Percentiles rank a stretch among this genome's conserved stretches.
phyloP scores from a whole-genome alignment of 2,329 filamentous ascomycete genomes.

The Trichoderma hamatum region DNA sequence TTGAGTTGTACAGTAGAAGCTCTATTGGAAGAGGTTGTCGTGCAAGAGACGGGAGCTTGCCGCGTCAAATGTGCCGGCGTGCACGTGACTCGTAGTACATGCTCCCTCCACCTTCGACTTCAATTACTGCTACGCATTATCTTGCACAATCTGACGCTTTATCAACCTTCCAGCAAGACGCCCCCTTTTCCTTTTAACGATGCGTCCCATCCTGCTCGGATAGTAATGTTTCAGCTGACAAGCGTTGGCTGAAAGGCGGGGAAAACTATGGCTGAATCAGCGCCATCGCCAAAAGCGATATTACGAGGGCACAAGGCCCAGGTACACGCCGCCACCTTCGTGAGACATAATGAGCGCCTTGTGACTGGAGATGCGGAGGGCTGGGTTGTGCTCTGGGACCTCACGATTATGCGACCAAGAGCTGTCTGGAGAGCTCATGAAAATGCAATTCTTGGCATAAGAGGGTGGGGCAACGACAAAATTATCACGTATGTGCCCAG shows the following conservation, averaged over 20 bases:
- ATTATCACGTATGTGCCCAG: slow-evolving; percentile 74
- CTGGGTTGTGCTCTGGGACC: slow-evolving; percentile 83
- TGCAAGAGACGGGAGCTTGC: background rate
- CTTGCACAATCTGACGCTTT: background rate
- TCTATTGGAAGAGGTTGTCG: background rate
- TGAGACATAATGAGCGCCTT: slow-evolving; percentile 73
- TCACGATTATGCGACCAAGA: slow-evolving; percentile 76
- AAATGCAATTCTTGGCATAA: slow-evolving; percentile 73
- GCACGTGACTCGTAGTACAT: slow-evolving; percentile 15
- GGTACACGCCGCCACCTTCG: slow-evolving; percentile 76
- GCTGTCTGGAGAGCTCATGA: slow-evolving; percentile 88
- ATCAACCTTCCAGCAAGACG: background rate
- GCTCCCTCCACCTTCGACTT: background rate
- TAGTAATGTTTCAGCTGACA: slow-evolving; percentile 12
- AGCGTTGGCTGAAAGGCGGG: slow-evolving; percentile 1
- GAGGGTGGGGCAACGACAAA: slow-evolving; percentile 69
- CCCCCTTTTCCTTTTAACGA: background rate
- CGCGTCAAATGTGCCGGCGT: background rate
- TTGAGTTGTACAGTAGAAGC: background rate
- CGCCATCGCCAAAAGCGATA: slow-evolving; percentile 58
- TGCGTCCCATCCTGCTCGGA: background rate
- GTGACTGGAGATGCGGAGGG: slow-evolving; percentile 88
- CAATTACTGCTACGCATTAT: background rate
- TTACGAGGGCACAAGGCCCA: slow-evolving; percentile 83
- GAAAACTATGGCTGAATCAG: slow-evolving; percentile 35